Percentiles rank a stretch among this genome's conserved stretches.
Conservation (phyloP, 2,329 filamentous ascomycete species). For the Didymellaceae sp. region DNA sequence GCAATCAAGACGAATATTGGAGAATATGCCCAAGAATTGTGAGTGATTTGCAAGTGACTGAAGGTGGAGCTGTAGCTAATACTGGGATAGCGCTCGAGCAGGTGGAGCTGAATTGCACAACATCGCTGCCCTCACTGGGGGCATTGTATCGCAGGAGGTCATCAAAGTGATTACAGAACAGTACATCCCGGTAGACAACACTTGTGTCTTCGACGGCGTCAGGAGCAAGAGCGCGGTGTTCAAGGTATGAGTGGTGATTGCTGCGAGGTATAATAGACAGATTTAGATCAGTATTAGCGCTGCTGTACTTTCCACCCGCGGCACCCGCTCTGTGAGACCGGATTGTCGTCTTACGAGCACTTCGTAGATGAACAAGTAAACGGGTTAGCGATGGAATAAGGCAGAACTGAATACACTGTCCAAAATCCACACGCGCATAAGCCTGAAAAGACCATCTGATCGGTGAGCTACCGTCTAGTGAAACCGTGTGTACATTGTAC, state of each 20-base stretch:
- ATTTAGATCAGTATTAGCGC: too few species aligned
- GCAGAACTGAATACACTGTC: too few species aligned
- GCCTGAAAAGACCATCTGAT: too few species aligned
- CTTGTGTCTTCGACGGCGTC: constrained; percentile 68
- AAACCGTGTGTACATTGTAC: too few species aligned
- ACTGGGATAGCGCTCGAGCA: constrained; percentile 66
- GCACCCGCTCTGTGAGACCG: too few species aligned
- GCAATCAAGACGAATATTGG: constrained; percentile 45
- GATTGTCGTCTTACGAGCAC: too few species aligned
- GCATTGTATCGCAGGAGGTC: constrained; percentile 94
- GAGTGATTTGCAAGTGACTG: constrained; percentile 29
- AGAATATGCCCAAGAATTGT: constrained; percentile 54
- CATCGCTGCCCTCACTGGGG: constrained; percentile 83
- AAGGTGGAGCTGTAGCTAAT: constrained; percentile 10
- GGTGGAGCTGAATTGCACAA: constrained; percentile 91
- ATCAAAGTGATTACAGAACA: constrained; percentile 84
- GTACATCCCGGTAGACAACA: constrained; percentile 69
- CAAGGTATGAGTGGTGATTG: constrained; percentile 50
- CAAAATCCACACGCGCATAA: too few species aligned
- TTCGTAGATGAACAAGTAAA: too few species aligned
- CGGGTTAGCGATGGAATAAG: too few species aligned
- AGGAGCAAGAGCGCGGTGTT: constrained; percentile 62
- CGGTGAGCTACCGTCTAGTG: too few species aligned
- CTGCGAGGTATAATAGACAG: background rate
- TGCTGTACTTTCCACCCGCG: too few species aligned